Evolutionary conservation across 176 grass and related monocot genomes (phyloP), one percentile per base, ranked within the genome.

Genomic region (Bromus sterilis): DNA sequence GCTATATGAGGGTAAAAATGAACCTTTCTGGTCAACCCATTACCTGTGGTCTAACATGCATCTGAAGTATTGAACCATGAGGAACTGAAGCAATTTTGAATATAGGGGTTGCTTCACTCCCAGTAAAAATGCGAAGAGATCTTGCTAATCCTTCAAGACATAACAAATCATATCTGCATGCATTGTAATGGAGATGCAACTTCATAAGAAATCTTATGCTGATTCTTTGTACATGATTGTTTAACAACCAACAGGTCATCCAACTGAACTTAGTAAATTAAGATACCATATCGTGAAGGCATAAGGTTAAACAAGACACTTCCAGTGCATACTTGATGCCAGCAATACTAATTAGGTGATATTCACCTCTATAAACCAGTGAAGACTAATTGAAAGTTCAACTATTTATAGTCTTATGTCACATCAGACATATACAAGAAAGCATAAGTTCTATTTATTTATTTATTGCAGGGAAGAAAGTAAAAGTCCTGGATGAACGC

Each of bases 111-210:
- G 35, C 76, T 78, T 95, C 91, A 16, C 77, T 80, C 61, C 84
- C 91, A 26, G 42, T 95, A 75, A 99, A 99, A 83, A 99, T 86
- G 51, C 87, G 87, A 79, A 99, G 87, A 33, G 93, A 83, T 76
- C 93, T 86, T 78, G 93, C 87, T 84, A 99, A 70, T 64, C 96
- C 96, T 86, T 95, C 96, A 78, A 99, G 84, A 78, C 96, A 99
- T 23, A 99, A 49, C 82, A 99, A 88, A 86, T 99, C 96, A 44
- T 99, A 99, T 59, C 93, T 99, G 74, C 86, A 87, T 32, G 78
- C 49, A 78, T 41, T 41, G 25, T 26, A 76, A 71, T 2, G 18
- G 36, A 56, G 14, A 72, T 77, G 42, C 33, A 83, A 85, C 42
- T 57, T 7, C 13, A 6, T 13, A 88, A 78, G 75, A 33, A 63